Evolutionary conservation across 2,329 filamentous ascomycete genomes (phyloP), one percentile per base, ranked within the genome.

Genomic region (Phoma sp.): DNA sequence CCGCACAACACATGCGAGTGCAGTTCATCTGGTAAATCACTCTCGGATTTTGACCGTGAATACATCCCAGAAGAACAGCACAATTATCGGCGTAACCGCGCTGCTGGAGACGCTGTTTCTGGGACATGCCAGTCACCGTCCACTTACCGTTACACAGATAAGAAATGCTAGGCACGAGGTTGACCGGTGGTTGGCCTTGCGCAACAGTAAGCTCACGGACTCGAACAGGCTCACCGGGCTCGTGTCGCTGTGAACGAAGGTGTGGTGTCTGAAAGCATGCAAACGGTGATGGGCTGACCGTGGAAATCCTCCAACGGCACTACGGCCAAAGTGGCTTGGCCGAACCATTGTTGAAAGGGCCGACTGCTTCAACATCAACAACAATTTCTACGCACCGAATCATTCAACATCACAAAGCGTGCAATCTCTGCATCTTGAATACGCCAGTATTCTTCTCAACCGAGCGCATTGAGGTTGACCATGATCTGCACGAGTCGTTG

Each of bases 401-500:
- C 29, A 10, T 10, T 29, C 23, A 33, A 12, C 21, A 39, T 20
- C 12, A 9, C 15, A 11, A 25, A 10, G 5, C 3, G 18, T 20
- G 11, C 7, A 28, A 20, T 11, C 3, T 26, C 17, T 17, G 12
- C 21, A 38, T 25, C 4, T 38, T 6, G 6, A 30, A n/a, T 21
- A 18, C 26, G 18, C 34, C 18, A 18, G n/a, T n/a, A n/a, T n/a
- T n/a, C 26, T 23, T 10, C 14, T 10, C 0, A 2, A 5, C 25
- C 18, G 11, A 32, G 9, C 2, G 5, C 15, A 17, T 1, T 21
- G 10, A 32, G 17, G 18, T 5, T 14, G 4, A 3, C 18, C 21
- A 15, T 38, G 9, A 12, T 37, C 25, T 33, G 21, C 21, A 30
- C 45, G 25, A 7, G 53, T 57, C 32, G 59, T 61, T 9, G 33